phyloP scores from a whole-genome alignment of 2,329 filamentous ascomycete species.

The Sarocladium strictum region DNA sequence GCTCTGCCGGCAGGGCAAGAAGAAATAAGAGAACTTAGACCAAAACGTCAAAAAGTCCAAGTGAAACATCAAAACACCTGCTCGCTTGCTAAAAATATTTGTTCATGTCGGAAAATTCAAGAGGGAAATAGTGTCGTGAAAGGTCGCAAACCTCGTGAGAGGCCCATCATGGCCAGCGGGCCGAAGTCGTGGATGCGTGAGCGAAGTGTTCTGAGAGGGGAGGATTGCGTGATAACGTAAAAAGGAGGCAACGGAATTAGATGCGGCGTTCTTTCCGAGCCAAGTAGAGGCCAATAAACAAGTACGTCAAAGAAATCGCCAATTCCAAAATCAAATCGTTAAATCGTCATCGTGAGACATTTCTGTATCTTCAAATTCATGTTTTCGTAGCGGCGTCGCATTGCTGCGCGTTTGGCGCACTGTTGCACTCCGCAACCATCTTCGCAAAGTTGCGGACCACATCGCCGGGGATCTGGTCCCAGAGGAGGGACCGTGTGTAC shows the following conservation, averaged over 20 bases:
- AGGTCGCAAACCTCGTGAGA: slow-evolving; percentile 6
- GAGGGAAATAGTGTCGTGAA: background rate
- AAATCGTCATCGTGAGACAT: slow-evolving; percentile 30
- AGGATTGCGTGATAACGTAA: slow-evolving; percentile 6
- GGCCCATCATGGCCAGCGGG: slow-evolving; percentile 14
- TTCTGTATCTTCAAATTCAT: slow-evolving; percentile 27
- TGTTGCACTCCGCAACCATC: slow-evolving; percentile 74
- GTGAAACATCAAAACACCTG: slow-evolving; percentile 14
- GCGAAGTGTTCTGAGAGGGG: slow-evolving; percentile 9
- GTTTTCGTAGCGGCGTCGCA: slow-evolving; percentile 28
- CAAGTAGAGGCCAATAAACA: slow-evolving; percentile 9
- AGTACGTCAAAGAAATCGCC: slow-evolving; percentile 1
- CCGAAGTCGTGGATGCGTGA: slow-evolving; percentile 10
- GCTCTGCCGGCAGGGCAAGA: slow-evolving; percentile 8
- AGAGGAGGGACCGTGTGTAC: slow-evolving; percentile 86
- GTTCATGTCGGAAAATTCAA: slow-evolving; percentile 2
- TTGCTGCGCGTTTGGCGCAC: slow-evolving; percentile 35
- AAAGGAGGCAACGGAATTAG: background rate
- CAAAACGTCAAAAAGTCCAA: slow-evolving; percentile 7
- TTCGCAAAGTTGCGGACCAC: slow-evolving; percentile 89
- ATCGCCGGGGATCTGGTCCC: slow-evolving; percentile 88
- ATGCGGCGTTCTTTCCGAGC: background rate
- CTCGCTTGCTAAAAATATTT: slow-evolving; percentile 14
- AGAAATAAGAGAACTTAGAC: background rate
- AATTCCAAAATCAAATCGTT: slow-evolving; percentile 8